Conservation (phyloP, 2,329 filamentous ascomycete species). For the Aurifilum marmelostoma region DNA sequence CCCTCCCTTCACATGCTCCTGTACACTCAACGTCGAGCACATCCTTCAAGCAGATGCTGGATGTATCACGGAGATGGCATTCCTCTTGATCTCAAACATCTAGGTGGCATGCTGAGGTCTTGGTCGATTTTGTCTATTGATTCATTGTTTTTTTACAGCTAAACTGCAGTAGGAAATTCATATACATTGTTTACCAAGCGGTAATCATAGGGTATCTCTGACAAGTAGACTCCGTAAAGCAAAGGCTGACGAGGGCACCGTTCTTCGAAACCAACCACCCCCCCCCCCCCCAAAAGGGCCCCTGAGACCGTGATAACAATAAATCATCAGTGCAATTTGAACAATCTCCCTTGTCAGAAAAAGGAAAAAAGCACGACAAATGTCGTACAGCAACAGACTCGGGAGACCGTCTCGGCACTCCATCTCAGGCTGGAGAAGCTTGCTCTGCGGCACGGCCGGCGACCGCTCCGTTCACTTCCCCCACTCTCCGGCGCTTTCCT, state of each 20-base stretch:
- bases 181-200: background rate
- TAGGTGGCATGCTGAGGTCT: background rate
- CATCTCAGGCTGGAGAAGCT: background rate
- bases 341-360: no score
- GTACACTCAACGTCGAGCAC: background rate
- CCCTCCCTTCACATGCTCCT: background rate
- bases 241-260: background rate
- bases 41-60: background rate
- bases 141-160: background rate
- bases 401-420: background rate
- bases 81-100: background rate
- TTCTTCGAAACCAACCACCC: no score
- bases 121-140: background rate
- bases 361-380: no score
- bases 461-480: constrained; percentile 10
- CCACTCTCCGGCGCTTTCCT: constrained; percentile 20
- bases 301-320: no score
- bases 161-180: background rate
- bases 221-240: constrained; percentile 1
- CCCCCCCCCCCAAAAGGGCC: no score
- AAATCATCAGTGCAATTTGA: no score
- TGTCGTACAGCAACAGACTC: background rate
- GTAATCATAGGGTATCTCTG: constrained; percentile 21
- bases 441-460: constrained; percentile 8
- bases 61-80: background rate